Evolutionary conservation across 495 filamentous ascomycete species (phyloP), one percentile per base, ranked within the genome.

Genomic region (Trichocladium uniseriatum): DNA sequence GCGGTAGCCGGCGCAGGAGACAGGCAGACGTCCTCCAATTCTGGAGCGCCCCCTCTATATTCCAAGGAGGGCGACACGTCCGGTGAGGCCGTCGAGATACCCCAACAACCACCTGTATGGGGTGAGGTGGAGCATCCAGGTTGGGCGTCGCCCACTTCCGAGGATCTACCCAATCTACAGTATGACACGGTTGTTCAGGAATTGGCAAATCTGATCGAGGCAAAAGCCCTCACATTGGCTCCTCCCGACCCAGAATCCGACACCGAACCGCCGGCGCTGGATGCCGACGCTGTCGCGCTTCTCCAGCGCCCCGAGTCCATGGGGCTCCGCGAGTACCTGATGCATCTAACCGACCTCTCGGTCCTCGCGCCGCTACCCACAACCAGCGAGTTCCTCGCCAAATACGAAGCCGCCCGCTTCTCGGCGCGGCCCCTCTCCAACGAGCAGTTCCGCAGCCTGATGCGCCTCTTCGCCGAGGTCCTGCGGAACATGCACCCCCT

Each of bases 151-250:
- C 89, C 92, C 6, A 67, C 69, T 8, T 86, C 80, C 0, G 69
- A 72, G 3, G 84, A 94, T 56, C 65, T 94, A 2, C 81, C 89
- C 5, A 80, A 89, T 54, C 66, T 96, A 9, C 81, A 90, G 38
- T 96, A 91, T 61, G 72, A 72, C 34, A 79, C 77, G 0, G 87
- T 98, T n/a, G 77, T 98, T 11, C 69, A 73, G 16, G 94, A 97
- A 68, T 72, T 98, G 13, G 86, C 91, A 2, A 84, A 95, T 58
- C 73, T 98, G 19, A 89, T 98, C 49, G 92, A 98, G 65, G 90
- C 89, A 0, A 89, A 89, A 67, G 92, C 89, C 6, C 81, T 92
- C 11, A 85, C 88, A 1, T 73, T 92, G 34, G 87, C 87, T 2
- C 86, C 86, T 1, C 65, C 74, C 0, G 83, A 89, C 48, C 66